phyloP scores from a whole-genome alignment of 2,329 filamentous ascomycete genomes.

The Fusarium graminum region DNA sequence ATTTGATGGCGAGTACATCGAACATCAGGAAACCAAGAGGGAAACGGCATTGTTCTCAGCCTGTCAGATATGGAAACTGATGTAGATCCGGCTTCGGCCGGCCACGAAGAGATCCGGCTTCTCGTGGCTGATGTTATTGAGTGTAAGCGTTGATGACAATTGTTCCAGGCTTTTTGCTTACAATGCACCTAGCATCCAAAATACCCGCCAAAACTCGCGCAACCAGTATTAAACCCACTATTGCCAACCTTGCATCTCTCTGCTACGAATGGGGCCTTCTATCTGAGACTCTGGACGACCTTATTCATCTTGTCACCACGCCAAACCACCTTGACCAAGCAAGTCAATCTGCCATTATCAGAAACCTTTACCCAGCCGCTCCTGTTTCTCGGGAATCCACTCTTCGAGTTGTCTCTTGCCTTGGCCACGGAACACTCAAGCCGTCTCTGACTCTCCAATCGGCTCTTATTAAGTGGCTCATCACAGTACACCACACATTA shows the following conservation, averaged over 20 bases:
- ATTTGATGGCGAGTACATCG: not conserved
- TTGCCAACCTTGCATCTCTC: slow-evolving; percentile 72
- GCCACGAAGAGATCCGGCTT: slow-evolving; percentile 52
- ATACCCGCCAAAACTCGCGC: slow-evolving; percentile 75
- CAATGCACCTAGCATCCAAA: slow-evolving; percentile 63
- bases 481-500: slow-evolving; percentile 79
- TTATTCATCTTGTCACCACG: slow-evolving; percentile 75
- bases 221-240: slow-evolving; percentile 71
- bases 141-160: slow-evolving; percentile 40
- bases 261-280: slow-evolving; percentile 78
- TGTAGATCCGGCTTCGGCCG: slow-evolving; percentile 46
- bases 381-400: slow-evolving; percentile 71
- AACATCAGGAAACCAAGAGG: not conserved
- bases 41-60: not conserved
- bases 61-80: slow-evolving; percentile 28
- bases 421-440: slow-evolving; percentile 84
- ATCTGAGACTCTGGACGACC: slow-evolving; percentile 67
- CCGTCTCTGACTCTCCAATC: slow-evolving; percentile 78
- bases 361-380: slow-evolving; percentile 80
- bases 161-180: slow-evolving; percentile 1
- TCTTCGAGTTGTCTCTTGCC: slow-evolving; percentile 75
- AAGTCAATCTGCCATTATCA: slow-evolving; percentile 75
- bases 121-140: slow-evolving; percentile 56
- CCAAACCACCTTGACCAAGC: slow-evolving; percentile 81
- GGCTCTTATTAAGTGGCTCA: slow-evolving; percentile 80